A percentile compares a stretch with the other conserved stretches of the same genome.
Evolutionary conservation across 139 green algal species (phyloP).

Genomic region (Auxenochlorella pyrenoidosa): DNA sequence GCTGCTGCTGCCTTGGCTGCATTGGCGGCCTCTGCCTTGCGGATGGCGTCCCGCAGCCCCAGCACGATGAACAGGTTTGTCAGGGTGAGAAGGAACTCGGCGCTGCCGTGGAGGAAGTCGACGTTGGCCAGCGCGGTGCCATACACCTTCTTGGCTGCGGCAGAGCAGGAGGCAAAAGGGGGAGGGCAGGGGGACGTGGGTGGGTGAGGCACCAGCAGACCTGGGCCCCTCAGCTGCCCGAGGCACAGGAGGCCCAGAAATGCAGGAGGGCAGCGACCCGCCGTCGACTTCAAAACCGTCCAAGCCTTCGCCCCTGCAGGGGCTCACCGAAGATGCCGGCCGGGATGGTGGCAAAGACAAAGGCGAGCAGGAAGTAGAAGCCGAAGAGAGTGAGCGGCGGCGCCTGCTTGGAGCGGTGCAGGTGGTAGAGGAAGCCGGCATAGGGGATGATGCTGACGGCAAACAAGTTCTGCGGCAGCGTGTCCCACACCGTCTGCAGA

Average conservation of each 20-base stretch:
- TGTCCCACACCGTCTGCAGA: slow-evolving; percentile 50
- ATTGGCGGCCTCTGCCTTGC: slow-evolving; percentile 37
- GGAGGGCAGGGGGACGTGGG: not conserved
- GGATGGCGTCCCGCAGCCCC: slow-evolving; percentile 61
- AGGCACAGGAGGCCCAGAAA: not conserved
- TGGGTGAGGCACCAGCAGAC: too few relatives aligned
- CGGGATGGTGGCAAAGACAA: slow-evolving; percentile 94
- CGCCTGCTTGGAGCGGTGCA: slow-evolving; percentile 53
- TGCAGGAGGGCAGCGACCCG: too few relatives aligned
- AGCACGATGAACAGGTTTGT: slow-evolving; percentile 96
- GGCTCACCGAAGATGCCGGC: slow-evolving; percentile 87
- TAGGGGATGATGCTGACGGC: slow-evolving; percentile 91
- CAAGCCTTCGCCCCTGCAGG: too few relatives aligned
- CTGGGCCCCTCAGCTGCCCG: not conserved
- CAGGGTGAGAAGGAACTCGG: slow-evolving; percentile 94
- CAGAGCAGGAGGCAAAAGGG: not conserved
- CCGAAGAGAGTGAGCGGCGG: slow-evolving; percentile 80
- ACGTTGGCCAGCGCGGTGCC: slow-evolving; percentile 92
- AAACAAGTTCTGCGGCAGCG: slow-evolving; percentile 86
- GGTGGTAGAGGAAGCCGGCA: slow-evolving; percentile 91
- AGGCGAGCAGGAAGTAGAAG: slow-evolving; percentile 98
- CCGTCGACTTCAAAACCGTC: too few relatives aligned
- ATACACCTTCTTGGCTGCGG: slow-evolving; percentile 90
- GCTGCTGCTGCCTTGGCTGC: slow-evolving; percentile 5
- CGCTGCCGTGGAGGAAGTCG: slow-evolving; percentile 95